Evolutionary conservation across 2,329 filamentous ascomycete genomes (phyloP), one percentile per base, ranked within the genome.

Genomic region (Chalaropsis thielavioides): DNA sequence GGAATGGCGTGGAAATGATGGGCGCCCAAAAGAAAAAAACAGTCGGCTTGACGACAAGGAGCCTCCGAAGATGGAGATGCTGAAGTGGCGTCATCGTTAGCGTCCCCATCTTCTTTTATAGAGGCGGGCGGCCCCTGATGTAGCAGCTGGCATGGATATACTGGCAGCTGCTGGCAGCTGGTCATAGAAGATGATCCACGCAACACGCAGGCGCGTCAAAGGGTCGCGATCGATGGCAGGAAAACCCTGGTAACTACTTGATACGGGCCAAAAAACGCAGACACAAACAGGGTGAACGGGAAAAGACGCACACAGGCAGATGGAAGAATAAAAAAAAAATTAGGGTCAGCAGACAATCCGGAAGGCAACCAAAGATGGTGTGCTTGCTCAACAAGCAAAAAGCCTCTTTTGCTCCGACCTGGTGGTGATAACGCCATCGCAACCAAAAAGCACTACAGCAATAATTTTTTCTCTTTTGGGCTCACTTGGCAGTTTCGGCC

Each of bases 351-450:
- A 38, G 54, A 35, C 54, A 38, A 6, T 11, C 24, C 10, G 11
- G 13, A 7, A 35, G 27, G n/a, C n/a, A 58, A 58, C 54, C 54
- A 38, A 38, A 10, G 15, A 19, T 58, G 54, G 54, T 38, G 54
- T 58, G 54, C 54, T 35, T 58, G 54, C 54, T 35, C 27, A 17
- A n/a, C 27, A 8, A 38, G 54, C 22, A 38, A 58, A 31, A n/a
- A 0, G 15, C 24, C 17, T 13, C 54, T 22, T 38, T 58, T 58
- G 27, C 27, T 4, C 10, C 43, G 43, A 17, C 15, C 31, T 58
- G n/a, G n/a, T n/a, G n/a, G n/a, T n/a, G 27, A 58, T 58, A 38
- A 58, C 54, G 54, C 54, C 54, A 58, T 58, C 54, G 54, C 54
- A 38, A 27, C 10, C 54, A 8, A 38, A 58, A 58, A 58, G 54